A percentile compares a stretch with the other conserved stretches of the same genome.
phyloP scores from a whole-genome alignment of 1,139 yeast species.

The Candida sanyaensis region DNA sequence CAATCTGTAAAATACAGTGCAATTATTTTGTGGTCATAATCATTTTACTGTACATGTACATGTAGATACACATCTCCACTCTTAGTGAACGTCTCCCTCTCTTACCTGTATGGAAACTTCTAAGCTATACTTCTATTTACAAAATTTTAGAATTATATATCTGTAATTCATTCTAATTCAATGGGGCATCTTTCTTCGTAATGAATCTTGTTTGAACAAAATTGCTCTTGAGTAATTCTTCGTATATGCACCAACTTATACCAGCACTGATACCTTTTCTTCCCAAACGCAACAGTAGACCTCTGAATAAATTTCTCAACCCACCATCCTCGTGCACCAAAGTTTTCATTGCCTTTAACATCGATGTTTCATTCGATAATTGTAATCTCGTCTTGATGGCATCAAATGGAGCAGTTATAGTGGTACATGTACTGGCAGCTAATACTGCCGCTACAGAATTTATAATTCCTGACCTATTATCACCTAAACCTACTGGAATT shows the following conservation, averaged over 20 bases:
- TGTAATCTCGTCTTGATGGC: conserved; percentile 93
- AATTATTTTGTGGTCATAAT: background rate
- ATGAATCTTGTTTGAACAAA: conserved; percentile 10
- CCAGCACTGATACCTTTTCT: conserved; percentile 93
- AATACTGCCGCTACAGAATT: conserved; percentile 71
- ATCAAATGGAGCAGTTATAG: conserved; percentile 93
- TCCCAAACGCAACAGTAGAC: conserved; percentile 75
- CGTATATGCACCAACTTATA: conserved; percentile 96
- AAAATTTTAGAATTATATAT: background rate
- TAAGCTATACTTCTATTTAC: conserved; percentile 4
- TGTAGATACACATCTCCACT: too few species aligned
- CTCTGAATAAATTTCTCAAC: conserved; percentile 68
- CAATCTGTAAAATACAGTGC: background rate
- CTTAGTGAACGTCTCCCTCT: too few species aligned
- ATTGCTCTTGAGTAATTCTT: conserved; percentile 64
- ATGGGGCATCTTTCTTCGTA: conserved; percentile 5
- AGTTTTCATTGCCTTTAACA: conserved; percentile 28
- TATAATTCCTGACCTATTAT: conserved; percentile 49
- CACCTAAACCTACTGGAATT: conserved; percentile 8
- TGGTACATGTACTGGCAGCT: conserved; percentile 81
- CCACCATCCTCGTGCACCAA: conserved; percentile 61
- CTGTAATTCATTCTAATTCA: background rate
- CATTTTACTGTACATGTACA: too few species aligned
- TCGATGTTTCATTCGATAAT: conserved; percentile 32
- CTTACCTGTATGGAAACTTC: background rate